Evolutionary conservation across 208 protist genomes (phyloP).

Genomic region (Crithidia acanthocephali): DNA sequence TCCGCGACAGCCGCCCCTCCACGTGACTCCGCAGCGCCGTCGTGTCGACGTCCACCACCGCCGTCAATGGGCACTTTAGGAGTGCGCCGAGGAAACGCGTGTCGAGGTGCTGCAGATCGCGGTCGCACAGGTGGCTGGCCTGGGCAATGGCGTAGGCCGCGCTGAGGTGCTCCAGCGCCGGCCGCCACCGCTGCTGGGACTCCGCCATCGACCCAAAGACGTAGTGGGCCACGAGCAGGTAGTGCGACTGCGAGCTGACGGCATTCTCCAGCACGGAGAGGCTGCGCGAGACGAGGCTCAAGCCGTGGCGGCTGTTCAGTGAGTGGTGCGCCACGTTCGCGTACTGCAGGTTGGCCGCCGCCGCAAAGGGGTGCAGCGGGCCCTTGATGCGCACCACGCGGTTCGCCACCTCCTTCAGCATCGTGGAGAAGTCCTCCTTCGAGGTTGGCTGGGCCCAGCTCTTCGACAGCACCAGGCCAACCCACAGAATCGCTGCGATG

Average conservation of each 20-base stretch:
- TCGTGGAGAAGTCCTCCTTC: conserved; percentile 24
- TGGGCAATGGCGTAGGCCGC: conserved; percentile 53
- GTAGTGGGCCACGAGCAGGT: conserved; percentile 38
- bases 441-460: conserved; percentile 37
- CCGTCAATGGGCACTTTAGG: conserved; percentile 42
- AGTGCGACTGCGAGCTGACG: conserved; percentile 36
- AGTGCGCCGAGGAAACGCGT: conserved; percentile 45
- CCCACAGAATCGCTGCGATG: conserved; percentile 49
- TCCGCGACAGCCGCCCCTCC: conserved; percentile 14
- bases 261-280: conserved; percentile 37
- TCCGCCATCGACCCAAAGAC: conserved; percentile 28
- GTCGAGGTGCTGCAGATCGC: conserved; percentile 33
- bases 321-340: conserved; percentile 30
- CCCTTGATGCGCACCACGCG: conserved; percentile 41
- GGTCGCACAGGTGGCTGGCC: conserved; percentile 33
- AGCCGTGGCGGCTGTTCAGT: conserved; percentile 32
- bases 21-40: conserved; percentile 19
- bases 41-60: conserved; percentile 38
- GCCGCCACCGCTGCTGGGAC: conserved; percentile 46
- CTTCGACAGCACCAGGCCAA: conserved; percentile 41
- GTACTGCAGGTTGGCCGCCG: conserved; percentile 39
- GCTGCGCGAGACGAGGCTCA: conserved; percentile 38
- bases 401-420: conserved; percentile 45
- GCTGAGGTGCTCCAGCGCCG: conserved; percentile 59
- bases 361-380: conserved; percentile 55